Conservation (phyloP, 305 asterid species). For the Fraxinus sp. region DNA sequence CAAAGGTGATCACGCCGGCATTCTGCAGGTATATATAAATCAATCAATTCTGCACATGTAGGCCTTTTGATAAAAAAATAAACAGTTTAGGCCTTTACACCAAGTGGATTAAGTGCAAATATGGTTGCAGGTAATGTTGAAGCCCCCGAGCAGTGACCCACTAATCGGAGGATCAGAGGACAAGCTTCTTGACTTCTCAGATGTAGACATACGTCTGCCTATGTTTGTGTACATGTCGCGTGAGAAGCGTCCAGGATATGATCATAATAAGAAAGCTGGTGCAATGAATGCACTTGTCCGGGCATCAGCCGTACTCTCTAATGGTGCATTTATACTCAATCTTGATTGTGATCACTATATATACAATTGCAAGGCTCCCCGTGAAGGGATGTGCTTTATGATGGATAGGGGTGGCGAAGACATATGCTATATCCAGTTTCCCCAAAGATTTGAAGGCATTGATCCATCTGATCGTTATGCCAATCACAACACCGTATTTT, state of each 20-base stretch:
- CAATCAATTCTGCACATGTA: background rate
- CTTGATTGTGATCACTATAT: constrained; percentile 36
- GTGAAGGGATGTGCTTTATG: constrained; percentile 64
- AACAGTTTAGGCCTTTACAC: background rate
- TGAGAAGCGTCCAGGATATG: constrained; percentile 55
- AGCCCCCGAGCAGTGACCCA: constrained; percentile 51
- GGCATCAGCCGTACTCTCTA: constrained; percentile 47
- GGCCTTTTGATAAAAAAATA: background rate
- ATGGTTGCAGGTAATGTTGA: constrained; percentile 44
- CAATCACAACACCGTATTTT: constrained; percentile 51
- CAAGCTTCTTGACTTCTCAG: constrained; percentile 38
- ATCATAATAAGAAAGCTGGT: constrained; percentile 57
- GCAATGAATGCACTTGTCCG: constrained; percentile 57
- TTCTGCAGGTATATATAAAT: constrained; percentile 37
- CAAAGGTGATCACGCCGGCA: constrained; percentile 53
- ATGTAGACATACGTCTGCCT: constrained; percentile 44
- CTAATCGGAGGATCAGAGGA: constrained; percentile 38
- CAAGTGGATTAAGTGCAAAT: background rate
- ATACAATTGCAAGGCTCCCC: constrained; percentile 39
- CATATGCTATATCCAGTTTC: constrained; percentile 54
- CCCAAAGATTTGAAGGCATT: constrained; percentile 60
- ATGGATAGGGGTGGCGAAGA: constrained; percentile 61
- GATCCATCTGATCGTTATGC: constrained; percentile 65
- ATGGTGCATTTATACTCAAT: constrained; percentile 22
- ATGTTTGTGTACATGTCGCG: constrained; percentile 53